Conservation (phyloP, 208 protist genomes). For the Leishmania mexicana region DNA sequence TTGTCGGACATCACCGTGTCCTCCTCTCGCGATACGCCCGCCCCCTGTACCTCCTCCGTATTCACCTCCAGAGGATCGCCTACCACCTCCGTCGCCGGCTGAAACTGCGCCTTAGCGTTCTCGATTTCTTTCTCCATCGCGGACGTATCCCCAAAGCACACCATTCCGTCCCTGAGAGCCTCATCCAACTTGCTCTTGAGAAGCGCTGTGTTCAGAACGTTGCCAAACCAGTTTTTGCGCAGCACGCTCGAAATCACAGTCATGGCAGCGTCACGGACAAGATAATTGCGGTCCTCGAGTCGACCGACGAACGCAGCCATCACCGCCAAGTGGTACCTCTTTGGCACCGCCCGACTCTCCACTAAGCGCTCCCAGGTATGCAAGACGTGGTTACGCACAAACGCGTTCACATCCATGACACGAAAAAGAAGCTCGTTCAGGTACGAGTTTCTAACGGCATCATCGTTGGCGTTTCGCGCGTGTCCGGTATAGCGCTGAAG, state of each 20-base stretch:
- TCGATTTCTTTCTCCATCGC: constrained; percentile 37
- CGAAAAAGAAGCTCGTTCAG: constrained; percentile 86
- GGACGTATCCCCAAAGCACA: constrained; percentile 34
- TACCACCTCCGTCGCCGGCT: constrained; percentile 35
- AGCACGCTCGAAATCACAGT: constrained; percentile 63
- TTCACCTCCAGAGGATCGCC: constrained; percentile 25
- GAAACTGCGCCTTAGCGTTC: constrained; percentile 41
- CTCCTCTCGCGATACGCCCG: neutral
- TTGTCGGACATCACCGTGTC: constrained; percentile 39
- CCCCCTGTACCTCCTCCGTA: constrained; percentile 18
- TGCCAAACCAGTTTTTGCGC: constrained; percentile 86
- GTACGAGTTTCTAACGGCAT: constrained; percentile 59
- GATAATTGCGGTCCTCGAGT: constrained; percentile 85
- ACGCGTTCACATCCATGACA: constrained; percentile 87
- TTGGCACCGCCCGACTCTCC: constrained; percentile 74
- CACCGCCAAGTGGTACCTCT: constrained; percentile 71
- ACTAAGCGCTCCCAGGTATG: constrained; percentile 80
- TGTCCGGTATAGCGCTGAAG: constrained; percentile 80
- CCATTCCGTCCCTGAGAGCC: constrained; percentile 25
- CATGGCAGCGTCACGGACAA: constrained; percentile 87
- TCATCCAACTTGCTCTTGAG: constrained; percentile 61
- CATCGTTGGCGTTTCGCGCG: constrained; percentile 38
- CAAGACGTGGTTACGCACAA: constrained; percentile 85
- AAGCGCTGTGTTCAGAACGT: constrained; percentile 65
- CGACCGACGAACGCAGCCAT: constrained; percentile 70